These are phyloP conservation scores for Nakaseomyces delphensis DNA, from an alignment of 1,139 yeast genomes.

Conservation along the genomic window DNA sequence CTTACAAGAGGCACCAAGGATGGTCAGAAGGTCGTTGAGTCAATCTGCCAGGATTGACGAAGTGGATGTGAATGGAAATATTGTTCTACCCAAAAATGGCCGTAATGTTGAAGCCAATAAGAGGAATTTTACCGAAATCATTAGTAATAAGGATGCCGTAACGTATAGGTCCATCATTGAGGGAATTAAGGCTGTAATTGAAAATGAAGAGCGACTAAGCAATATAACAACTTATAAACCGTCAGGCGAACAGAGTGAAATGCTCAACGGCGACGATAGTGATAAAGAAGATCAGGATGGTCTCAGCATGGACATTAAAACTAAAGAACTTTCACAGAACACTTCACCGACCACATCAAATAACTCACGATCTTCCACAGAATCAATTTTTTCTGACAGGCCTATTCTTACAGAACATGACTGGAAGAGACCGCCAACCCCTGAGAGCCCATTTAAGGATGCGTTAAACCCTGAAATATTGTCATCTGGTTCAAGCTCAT, in stretches of 20 bases:
- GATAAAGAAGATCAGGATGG: background rate
- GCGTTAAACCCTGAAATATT: slow-evolving; percentile 8
- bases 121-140: slow-evolving; percentile 3
- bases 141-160: slow-evolving; percentile 3
- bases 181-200: slow-evolving; percentile 3
- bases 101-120: background rate
- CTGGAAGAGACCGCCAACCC: slow-evolving; percentile 15
- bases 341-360: slow-evolving; percentile 21
- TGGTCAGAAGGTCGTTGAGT: background rate
- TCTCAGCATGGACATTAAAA: background rate
- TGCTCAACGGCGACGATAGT: background rate
- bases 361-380: slow-evolving; percentile 21
- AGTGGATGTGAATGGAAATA: background rate
- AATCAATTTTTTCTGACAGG: slow-evolving; percentile 25
- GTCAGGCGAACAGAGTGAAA: background rate
- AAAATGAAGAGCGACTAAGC: background rate
- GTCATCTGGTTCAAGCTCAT: slow-evolving; percentile 9
- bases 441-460: slow-evolving; percentile 5
- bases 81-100: background rate
- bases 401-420: slow-evolving; percentile 19
- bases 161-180: slow-evolving; percentile 1
- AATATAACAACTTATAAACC: no score
- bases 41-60: slow-evolving; percentile 3
- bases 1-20: slow-evolving; percentile 11
- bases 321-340: slow-evolving; percentile 8